Evolutionary conservation across 306 rosid genomes (phyloP).

Genomic region (Adenanthera pavonina): DNA sequence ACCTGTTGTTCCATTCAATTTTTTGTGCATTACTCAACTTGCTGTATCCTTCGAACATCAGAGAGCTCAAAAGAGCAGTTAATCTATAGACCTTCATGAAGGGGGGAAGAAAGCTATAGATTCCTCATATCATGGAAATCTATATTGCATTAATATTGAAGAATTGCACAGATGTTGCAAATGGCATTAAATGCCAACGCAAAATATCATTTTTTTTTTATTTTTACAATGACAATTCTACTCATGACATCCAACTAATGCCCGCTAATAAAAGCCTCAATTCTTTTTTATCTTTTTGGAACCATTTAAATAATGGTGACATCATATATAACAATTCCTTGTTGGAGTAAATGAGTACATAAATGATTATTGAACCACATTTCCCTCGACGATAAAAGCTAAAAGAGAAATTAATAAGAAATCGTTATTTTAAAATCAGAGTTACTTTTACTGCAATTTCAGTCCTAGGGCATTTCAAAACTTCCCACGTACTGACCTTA

Average conservation of each 20-base stretch:
- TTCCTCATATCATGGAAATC: background rate
- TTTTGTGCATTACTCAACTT: slow-evolving; percentile 57
- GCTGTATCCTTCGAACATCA: slow-evolving; percentile 53
- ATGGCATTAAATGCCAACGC: slow-evolving; percentile 16
- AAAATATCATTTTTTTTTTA: slow-evolving; percentile 7
- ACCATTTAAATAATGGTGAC: slow-evolving; percentile 22
- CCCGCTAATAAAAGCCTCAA: slow-evolving; percentile 10
- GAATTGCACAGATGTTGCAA: background rate
- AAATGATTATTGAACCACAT: background rate
- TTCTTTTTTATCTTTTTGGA: background rate
- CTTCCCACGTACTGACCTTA: slow-evolving; percentile 3
- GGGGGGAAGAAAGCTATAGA: slow-evolving; percentile 15
- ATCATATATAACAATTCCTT: slow-evolving; percentile 2
- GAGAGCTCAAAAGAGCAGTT: slow-evolving; percentile 63
- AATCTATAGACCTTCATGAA: slow-evolving; percentile 77
- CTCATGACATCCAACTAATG: slow-evolving; percentile 3
- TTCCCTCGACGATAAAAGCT: background rate
- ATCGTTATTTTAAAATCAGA: slow-evolving; percentile 5
- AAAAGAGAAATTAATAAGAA: slow-evolving; percentile 17
- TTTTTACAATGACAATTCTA: slow-evolving; percentile 18
- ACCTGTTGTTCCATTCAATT: slow-evolving; percentile 95
- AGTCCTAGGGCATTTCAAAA: slow-evolving; percentile 16
- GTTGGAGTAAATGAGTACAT: background rate
- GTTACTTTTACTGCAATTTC: slow-evolving; percentile 5
- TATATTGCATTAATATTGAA: background rate